Conservation (phyloP, 768 basidiomycete genomes). For the Mycena capillaripes region DNA sequence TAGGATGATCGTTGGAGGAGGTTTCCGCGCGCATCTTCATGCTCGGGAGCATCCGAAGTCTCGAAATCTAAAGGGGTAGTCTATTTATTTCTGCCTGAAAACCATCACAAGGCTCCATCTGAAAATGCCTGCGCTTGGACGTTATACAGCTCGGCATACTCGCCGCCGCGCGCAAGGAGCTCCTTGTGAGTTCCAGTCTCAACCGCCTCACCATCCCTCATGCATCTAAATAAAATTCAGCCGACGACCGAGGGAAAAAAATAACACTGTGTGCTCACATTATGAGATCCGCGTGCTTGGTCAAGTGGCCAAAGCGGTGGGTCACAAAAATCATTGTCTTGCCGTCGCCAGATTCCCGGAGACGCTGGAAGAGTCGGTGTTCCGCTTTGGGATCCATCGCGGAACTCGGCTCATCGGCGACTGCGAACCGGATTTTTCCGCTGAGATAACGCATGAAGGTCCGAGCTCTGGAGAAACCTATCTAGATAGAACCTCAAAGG, state of each 20-base stretch:
- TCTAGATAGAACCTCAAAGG: not conserved
- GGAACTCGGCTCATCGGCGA: too few species aligned
- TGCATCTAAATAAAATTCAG: not conserved
- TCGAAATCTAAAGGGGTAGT: too few species aligned
- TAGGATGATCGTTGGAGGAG: too few species aligned
- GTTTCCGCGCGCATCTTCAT: too few species aligned
- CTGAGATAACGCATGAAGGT: conserved; percentile 28
- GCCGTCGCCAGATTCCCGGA: conserved; percentile 11
- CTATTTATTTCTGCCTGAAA: too few species aligned
- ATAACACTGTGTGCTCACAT: conserved; percentile 29
- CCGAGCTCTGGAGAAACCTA: conserved; percentile 13
- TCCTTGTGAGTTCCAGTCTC: too few species aligned
- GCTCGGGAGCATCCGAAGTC: too few species aligned
- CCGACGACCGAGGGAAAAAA: not conserved
- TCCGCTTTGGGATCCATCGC: conserved; percentile 32
- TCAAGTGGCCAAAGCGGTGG: conserved; percentile 43
- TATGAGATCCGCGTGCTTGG: conserved; percentile 42
- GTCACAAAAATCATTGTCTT: conserved; percentile 38
- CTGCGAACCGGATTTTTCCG: conserved; percentile 18
- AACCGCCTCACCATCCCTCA: too few species aligned
- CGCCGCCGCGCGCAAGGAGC: too few species aligned
- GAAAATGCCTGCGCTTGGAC: too few species aligned
- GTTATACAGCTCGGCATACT: too few species aligned
- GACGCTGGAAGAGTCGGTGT: conserved; percentile 16
- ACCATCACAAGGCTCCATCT: too few species aligned